These are phyloP conservation scores for Colletotrichum shisoi DNA, from an alignment of 2,329 filamentous ascomycete genomes.

Conservation along the genomic window DNA sequence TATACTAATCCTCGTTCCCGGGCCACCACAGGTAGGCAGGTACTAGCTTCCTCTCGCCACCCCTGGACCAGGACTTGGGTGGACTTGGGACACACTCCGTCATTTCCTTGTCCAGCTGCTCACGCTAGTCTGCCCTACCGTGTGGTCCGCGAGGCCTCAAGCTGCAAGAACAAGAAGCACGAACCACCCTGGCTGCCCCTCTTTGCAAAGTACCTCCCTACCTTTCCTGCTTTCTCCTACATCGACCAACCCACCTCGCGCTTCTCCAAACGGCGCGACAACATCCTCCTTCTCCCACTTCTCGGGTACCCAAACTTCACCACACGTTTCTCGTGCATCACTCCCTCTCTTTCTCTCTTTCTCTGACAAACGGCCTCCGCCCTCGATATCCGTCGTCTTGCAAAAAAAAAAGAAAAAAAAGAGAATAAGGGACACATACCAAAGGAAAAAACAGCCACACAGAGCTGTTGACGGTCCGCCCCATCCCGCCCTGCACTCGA, in stretches of 20 bases:
- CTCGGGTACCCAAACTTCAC: conserved; percentile 31
- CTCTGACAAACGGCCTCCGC: conserved; percentile 23
- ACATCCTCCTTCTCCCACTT: conserved; percentile 28
- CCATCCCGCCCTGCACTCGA: neutral
- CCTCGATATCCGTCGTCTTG: conserved; percentile 2
- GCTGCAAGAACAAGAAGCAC: conserved; percentile 20
- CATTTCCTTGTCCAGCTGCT: conserved; percentile 37
- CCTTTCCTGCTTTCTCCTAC: conserved; percentile 12
- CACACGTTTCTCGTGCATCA: conserved; percentile 21
- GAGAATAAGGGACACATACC: neutral
- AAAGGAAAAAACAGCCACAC: neutral
- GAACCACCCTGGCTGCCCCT: conserved; percentile 31
- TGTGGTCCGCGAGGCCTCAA: conserved; percentile 38
- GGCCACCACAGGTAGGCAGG: too few species aligned
- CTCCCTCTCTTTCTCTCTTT: conserved; percentile 4
- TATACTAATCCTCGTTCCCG: neutral
- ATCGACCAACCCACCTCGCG: conserved; percentile 34
- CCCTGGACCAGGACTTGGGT: conserved; percentile 7
- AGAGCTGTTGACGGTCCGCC: neutral
- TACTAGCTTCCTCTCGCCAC: neutral
- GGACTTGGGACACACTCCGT: conserved; percentile 38
- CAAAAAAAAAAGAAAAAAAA: neutral
- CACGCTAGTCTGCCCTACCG: conserved; percentile 37
- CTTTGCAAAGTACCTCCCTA: conserved; percentile 33
- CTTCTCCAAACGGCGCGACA: conserved; percentile 34